Evolutionary conservation across 1,139 yeast genomes (phyloP).

Genomic region (Saccharomyces hybrid): DNA sequence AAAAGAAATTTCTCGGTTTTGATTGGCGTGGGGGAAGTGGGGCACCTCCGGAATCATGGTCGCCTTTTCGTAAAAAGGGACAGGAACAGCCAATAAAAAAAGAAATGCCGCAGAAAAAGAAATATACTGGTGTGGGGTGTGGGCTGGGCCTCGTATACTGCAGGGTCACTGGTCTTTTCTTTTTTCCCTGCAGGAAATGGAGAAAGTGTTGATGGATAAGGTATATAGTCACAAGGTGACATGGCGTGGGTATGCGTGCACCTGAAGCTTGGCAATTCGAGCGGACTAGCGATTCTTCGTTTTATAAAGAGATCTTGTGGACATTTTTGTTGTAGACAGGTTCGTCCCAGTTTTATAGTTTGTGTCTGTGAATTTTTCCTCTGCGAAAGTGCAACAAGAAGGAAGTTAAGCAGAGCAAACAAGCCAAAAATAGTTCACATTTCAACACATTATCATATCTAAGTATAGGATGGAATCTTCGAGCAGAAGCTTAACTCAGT

Average conservation of each 20-base stretch:
- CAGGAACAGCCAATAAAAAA: background rate
- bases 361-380: no score
- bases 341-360: no score
- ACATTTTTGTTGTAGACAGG: no score
- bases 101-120: background rate
- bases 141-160: background rate
- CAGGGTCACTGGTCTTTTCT: background rate
- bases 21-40: background rate
- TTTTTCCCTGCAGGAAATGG: background rate
- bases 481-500: background rate
- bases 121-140: background rate
- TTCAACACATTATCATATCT: background rate
- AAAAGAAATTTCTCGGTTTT: background rate
- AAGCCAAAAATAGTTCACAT: background rate
- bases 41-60: background rate
- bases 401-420: background rate
- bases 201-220: background rate
- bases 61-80: background rate
- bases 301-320: background rate
- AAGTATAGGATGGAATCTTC: background rate
- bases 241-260: background rate
- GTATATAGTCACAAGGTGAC: background rate
- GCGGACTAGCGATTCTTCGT: background rate
- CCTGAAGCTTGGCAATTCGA: background rate
- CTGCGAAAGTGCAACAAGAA: background rate